phyloP scores from a whole-genome alignment of 495 filamentous ascomycete genomes.

The Penicillium nucicola region DNA sequence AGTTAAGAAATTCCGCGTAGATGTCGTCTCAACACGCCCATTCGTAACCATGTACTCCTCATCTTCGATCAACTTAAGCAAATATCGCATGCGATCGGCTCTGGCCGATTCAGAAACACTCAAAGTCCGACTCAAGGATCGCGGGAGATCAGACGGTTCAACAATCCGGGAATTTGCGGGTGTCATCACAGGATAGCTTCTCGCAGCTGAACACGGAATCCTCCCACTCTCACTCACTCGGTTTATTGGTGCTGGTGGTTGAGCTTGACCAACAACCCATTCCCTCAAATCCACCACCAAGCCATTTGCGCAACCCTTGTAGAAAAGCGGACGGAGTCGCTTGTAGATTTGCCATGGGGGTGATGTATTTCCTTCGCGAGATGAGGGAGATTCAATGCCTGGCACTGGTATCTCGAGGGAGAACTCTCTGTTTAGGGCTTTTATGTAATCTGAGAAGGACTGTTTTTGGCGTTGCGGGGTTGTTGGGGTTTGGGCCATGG shows the following conservation, averaged over 20 bases:
- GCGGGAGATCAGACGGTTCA: no score
- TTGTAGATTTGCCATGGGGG: conserved; percentile 1
- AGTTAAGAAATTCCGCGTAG: no score
- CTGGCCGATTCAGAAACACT: conserved; percentile 1
- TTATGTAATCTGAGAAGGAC: background rate
- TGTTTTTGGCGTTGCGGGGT: conserved; percentile 1
- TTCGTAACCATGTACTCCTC: conserved; percentile 24
- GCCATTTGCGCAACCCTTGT: background rate
- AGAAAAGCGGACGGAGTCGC: background rate
- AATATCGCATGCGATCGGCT: conserved; percentile 21
- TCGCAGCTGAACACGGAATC: no score
- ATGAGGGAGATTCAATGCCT: background rate
- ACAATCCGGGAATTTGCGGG: background rate
- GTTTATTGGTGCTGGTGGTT: background rate
- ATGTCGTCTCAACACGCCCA: conserved; percentile 2
- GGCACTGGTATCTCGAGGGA: background rate
- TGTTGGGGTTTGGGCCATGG: background rate
- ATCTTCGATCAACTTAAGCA: conserved; percentile 26
- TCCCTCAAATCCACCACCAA: no score
- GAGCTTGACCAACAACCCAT: no score
- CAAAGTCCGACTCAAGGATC: no score
- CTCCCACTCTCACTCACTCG: no score
- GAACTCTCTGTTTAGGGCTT: background rate
- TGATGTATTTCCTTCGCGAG: background rate
- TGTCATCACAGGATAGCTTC: no score